These are phyloP conservation scores for Apiospora hydei DNA, from an alignment of 2,329 filamentous ascomycete species.

Conservation along the genomic window DNA sequence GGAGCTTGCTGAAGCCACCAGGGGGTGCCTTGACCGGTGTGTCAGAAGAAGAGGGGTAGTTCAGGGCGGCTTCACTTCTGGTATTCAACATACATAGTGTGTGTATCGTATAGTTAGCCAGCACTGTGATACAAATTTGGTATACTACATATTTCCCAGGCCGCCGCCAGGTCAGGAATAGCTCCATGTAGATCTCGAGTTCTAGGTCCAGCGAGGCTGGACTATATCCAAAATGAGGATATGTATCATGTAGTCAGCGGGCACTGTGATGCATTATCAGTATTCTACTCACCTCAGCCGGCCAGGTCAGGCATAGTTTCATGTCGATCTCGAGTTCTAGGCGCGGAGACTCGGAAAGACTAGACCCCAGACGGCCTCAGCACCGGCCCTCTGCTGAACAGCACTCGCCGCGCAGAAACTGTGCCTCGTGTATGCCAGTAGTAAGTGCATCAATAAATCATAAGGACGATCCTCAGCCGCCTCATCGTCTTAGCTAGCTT, in stretches of 20 bases:
- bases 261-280: neutral
- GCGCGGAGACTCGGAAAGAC: neutral
- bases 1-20: neutral
- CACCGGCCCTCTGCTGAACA: neutral
- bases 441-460: neutral
- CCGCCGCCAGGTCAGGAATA: too few relatives aligned
- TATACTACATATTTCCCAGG: too few relatives aligned
- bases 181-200: too few relatives aligned
- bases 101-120: neutral
- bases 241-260: neutral
- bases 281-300: neutral
- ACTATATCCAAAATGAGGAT: too few relatives aligned
- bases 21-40: slow-evolving; percentile 9
- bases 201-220: too few relatives aligned
- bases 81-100: neutral
- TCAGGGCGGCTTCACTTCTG: too few relatives aligned
- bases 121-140: neutral
- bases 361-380: neutral
- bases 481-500: neutral
- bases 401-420: neutral
- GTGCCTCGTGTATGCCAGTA: neutral
- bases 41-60: neutral
- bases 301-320: neutral
- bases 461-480: slow-evolving; percentile 4
- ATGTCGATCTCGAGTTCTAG: neutral